Base-by-base conservation (phyloP, 345 rosid genomes). In the Firmiana major region DNA sequence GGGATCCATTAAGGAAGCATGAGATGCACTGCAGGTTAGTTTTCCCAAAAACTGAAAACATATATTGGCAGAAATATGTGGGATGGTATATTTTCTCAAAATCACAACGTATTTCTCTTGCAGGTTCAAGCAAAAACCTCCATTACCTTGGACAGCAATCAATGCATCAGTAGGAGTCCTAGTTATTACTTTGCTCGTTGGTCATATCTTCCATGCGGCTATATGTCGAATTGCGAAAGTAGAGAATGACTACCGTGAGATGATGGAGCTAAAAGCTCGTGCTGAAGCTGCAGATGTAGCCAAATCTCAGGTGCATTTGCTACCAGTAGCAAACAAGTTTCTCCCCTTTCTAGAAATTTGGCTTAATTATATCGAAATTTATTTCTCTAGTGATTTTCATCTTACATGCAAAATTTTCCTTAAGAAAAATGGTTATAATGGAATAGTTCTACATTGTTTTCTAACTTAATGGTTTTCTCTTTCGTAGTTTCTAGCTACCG, bases 231-330 rank as follows among this genome's bases (percentile, higher is more conserved):
- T 95, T 70, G 88, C 88, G 24, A 83, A 87, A 83, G 98, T 92
- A 64, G 99, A 95, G 77, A 88, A 89, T 73, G 96, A 92, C 74
- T 90, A 72, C 79, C 91, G 69, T 69, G 45, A 89, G 86, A 93
- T 95, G 98, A 87, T 74, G 89, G 88, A 85, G 83, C 94, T 93
- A 60, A 93, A 93, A 82, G 90, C 84, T 84, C 98, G 93, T 59
- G 98, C 99, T 75, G 99, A 95, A 82, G 99, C 99, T 51, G 99
- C 99, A 48, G 99, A 95, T 72, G 89, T 95, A 79, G 99, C 99
- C 75, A 95, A 95, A 85, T 92, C 99, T 81, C 97, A 93, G 93
- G 99, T 91, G 40, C 79, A 46, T 79, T 74, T 79, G 65, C 74
- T 68, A 48, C 40, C n/a, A 26, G 11, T 48, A 26, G 58, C 40